Evolutionary conservation across 331 rosid genomes (phyloP).

Genomic region (Saraca asoca): DNA sequence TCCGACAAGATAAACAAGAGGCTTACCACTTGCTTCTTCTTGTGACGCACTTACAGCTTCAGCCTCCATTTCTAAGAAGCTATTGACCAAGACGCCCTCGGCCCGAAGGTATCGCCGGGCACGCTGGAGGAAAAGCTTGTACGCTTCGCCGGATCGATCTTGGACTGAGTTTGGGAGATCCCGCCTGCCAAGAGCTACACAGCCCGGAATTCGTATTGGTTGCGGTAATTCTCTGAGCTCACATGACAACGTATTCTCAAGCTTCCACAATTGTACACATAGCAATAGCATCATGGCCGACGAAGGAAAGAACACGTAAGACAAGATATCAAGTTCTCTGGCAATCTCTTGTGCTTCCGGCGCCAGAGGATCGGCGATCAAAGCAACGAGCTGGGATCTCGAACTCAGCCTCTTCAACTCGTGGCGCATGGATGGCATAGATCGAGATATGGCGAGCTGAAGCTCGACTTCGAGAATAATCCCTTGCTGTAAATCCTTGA

Average conservation of each 20-base stretch:
- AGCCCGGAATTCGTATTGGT: slow-evolving; percentile 37
- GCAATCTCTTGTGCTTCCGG: slow-evolving; percentile 26
- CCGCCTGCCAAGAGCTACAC: slow-evolving; percentile 1
- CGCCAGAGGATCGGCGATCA: slow-evolving; percentile 35
- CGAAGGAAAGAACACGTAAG: slow-evolving; percentile 23
- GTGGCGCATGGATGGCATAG: background rate
- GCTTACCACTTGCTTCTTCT: background rate
- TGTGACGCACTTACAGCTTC: no score
- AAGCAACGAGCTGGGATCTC: background rate
- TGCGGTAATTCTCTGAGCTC: slow-evolving; percentile 34
- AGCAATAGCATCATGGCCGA: slow-evolving; percentile 16
- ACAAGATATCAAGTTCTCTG: slow-evolving; percentile 19
- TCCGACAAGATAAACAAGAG: slow-evolving; percentile 35
- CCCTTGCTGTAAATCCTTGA: background rate
- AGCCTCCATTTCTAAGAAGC: background rate
- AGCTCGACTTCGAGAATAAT: background rate
- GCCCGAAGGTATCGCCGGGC: background rate
- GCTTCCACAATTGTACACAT: slow-evolving; percentile 29
- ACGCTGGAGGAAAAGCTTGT: background rate
- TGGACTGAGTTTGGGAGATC: no score
- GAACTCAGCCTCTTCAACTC: background rate
- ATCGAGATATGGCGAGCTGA: background rate
- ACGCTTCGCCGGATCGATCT: background rate
- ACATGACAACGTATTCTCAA: slow-evolving; percentile 21
- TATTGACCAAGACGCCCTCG: background rate